Percentiles rank a stretch among this genome's conserved stretches.
Evolutionary conservation across 139 green algal genomes (phyloP).

Genomic region (Eudorina sp.): DNA sequence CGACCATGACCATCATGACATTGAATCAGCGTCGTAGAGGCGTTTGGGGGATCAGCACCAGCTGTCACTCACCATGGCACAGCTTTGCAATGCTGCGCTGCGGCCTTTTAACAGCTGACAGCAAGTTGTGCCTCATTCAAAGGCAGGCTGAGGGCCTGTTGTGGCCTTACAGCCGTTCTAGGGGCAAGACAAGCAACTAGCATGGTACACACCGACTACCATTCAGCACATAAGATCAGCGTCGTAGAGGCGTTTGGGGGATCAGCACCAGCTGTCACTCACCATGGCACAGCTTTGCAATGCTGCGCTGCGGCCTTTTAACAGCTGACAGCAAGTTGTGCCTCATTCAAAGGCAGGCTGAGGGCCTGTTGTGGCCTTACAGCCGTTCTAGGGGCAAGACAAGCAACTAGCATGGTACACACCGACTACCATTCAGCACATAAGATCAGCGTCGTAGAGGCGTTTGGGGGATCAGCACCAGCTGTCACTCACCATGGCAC

Average conservation of each 20-base stretch:
- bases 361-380: conserved; percentile 5
- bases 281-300: background rate
- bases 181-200: conserved; percentile 3
- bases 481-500: conserved; percentile 17
- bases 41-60: background rate
- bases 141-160: conserved; percentile 14
- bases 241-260: background rate
- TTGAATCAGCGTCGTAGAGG: no score
- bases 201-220: no score
- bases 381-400: conserved; percentile 11
- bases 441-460: no score
- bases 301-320: conserved; percentile 24
- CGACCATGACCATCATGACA: no score
- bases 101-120: conserved; percentile 26
- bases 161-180: conserved; percentile 16
- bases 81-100: background rate
- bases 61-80: conserved; percentile 24
- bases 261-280: background rate
- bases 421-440: no score
- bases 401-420: no score
- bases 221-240: no score
- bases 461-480: background rate
- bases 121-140: background rate
- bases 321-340: background rate
- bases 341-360: background rate